phyloP scores from a whole-genome alignment of 768 basidiomycete genomes.

The Leccinum incarnatum region DNA sequence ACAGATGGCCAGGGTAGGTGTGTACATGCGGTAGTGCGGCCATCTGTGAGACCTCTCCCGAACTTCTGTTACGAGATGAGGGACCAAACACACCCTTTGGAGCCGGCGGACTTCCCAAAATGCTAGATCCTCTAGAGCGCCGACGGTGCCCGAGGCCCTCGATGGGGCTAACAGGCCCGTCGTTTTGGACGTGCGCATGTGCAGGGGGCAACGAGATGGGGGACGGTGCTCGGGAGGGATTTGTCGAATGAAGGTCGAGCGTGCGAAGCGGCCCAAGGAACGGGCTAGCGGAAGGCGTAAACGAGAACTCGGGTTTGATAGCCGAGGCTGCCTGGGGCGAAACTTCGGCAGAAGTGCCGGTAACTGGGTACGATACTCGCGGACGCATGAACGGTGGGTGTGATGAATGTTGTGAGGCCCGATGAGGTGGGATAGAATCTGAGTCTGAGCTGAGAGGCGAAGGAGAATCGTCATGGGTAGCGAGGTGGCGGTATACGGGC shows the following conservation, averaged over 20 bases:
- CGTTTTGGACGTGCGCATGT: slow-evolving; percentile 22
- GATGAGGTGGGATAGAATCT: slow-evolving; percentile 37
- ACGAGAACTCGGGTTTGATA: slow-evolving; percentile 36
- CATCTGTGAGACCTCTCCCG: slow-evolving; percentile 31
- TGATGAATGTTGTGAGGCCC: slow-evolving; percentile 28
- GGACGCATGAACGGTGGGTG: slow-evolving; percentile 26
- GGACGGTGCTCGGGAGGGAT: slow-evolving; percentile 68
- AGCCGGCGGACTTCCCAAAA: slow-evolving; percentile 38
- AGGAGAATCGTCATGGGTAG: slow-evolving; percentile 57
- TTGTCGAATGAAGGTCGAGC: slow-evolving; percentile 69
- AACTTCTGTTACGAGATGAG: slow-evolving; percentile 29
- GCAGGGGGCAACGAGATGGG: slow-evolving; percentile 65
- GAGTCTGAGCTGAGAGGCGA: slow-evolving; percentile 73
- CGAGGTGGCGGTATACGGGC: slow-evolving; percentile 31
- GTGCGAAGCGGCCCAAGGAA: slow-evolving; percentile 78
- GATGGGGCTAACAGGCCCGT: slow-evolving; percentile 33
- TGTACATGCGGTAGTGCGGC: slow-evolving; percentile 30
- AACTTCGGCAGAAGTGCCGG: slow-evolving; percentile 28
- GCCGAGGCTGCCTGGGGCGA: slow-evolving; percentile 25
- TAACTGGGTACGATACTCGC: slow-evolving; percentile 25
- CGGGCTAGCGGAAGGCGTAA: slow-evolving; percentile 75
- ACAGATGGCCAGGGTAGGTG: slow-evolving; percentile 33
- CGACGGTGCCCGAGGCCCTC: slow-evolving; percentile 31
- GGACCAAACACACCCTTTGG: slow-evolving; percentile 27
- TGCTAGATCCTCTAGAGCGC: slow-evolving; percentile 30